Base-by-base conservation (phyloP, 768 basidiomycete genomes). In the Phylloporus arenicola region DNA sequence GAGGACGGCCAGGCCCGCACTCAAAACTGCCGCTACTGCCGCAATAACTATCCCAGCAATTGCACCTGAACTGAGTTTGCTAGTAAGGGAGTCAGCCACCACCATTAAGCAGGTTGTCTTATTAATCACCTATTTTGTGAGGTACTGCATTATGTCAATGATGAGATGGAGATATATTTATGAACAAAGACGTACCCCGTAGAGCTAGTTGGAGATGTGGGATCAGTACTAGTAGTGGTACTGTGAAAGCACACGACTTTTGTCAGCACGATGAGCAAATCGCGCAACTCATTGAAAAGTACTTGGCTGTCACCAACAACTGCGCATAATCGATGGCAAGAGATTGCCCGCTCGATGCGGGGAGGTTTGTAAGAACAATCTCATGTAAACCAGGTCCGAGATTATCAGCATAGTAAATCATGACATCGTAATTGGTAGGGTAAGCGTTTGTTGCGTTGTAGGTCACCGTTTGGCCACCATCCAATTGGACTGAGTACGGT, bases 361-460 rank as follows among this genome's bases (percentile, higher is more conserved):
- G 63, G 20, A 57, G 52, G 43, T 71, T 74, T n/a, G 60, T 64
- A 27, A 76, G 45, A 16, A 57, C 53, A n/a, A 75, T 25, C 35
- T 60, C 64, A 54, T 75, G 61, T 45, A 65, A 45, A 13, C 75
- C 68, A 11, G 72, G 44, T 7, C 77, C 76, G 39, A 68, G 74
- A 22, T 76, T 59, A 10, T 61, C 64, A 27, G 63, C 59, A 37
- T 67, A 69, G 58, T 41, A 78, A 46, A 51, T 66, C 60, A 59
- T 64, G 52, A 45, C 71, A 58, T 63, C 57, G 12, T 64, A 63
- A 44, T 53, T 62, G 9, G 59, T 51, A 34, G 59, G 54, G 44
- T 44, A 59, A 35, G 11, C 24, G 3, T 29, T 56, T 17, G 62
- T 45, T 31, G 59, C 61, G 24, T 63, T 61, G 24, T 65, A 66